Evolutionary conservation across 768 basidiomycete genomes (phyloP).

Genomic region (Pleurotus cornucopiae): DNA sequence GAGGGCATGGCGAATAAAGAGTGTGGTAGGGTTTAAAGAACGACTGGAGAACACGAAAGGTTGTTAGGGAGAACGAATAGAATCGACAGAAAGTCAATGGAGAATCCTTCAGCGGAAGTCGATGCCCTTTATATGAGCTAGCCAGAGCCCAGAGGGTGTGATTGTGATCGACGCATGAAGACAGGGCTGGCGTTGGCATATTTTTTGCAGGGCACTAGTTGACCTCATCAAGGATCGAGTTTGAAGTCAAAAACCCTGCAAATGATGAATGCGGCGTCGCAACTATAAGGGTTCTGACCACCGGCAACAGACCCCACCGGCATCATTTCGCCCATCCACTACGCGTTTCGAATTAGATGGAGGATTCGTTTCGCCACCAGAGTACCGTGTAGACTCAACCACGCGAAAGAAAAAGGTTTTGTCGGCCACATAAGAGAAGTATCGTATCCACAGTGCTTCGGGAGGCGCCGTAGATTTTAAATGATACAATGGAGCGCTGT

Average conservation of each 20-base stretch:
- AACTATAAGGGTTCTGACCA: neutral
- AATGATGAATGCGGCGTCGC: neutral
- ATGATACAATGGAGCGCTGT: no score
- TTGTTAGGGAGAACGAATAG: neutral
- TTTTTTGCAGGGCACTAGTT: neutral
- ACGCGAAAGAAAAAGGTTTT: no score
- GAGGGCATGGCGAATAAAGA: conserved; percentile 19
- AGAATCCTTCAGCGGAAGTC: neutral
- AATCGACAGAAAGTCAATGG: neutral
- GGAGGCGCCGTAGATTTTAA: no score
- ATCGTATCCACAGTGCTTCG: no score
- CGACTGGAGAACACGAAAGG: conserved; percentile 1
- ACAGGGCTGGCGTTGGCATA: neutral
- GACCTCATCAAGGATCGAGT: neutral
- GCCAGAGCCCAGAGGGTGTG: neutral
- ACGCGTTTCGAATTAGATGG: no score
- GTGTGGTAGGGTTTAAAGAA: conserved; percentile 8
- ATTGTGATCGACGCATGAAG: neutral
- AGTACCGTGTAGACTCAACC: no score
- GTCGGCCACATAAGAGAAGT: no score
- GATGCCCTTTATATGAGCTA: no score
- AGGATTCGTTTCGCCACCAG: no score
- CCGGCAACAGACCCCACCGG: neutral
- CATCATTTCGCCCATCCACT: neutral
- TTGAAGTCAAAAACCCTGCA: neutral